Evolutionary conservation across 108 stramenopile genomes (phyloP), one percentile per base, ranked within the genome.

Genomic region (Nitzschia sp.): DNA sequence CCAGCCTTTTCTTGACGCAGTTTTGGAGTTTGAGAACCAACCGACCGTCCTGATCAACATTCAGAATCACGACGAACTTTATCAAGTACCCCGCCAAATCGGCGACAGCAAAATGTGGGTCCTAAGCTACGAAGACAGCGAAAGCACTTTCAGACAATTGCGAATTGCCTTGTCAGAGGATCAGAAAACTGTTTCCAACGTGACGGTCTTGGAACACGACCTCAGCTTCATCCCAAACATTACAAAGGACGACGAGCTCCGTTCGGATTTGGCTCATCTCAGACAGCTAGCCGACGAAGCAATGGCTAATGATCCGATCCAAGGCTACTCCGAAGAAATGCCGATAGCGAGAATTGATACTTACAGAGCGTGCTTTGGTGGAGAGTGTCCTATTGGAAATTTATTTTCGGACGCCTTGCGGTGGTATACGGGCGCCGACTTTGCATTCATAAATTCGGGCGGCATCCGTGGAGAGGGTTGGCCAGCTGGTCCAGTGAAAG

Each of bases 301-400:
- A 6, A 13, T 46, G 6, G 24, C 11, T 25, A 80, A 85, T 53
- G 59, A 85, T 59, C 84, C 84, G 24, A 30, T 82, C 18, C 35
- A 74, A 15, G 84, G 81, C 11, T 33, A 64, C 21, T 59, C 66
- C 3, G 51, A 29, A 13, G 64, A 55, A n/a, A 77, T 85, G 78
- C 81, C 81, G 4, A 58, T 77, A 23, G 49, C 70, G 15, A 54
- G 81, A 6, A 27, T 38, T 25, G 77, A 33, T 9, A 42, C 66
- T n/a, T 76, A 45, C 55, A 64, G 81, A 23, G 48, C 53, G 9
- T 85, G 84, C 45, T 65, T 66, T 29, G 65, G 70, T 13, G 84
- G 84, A 11, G 78, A 82, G 54, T 85, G 84, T 26, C 54, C 69
- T 11, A 65, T 79, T 8, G 84, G 84, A 0, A 85, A 77, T 46